Evolutionary conservation across 192 early-diverging fungal species (phyloP), one percentile per base, ranked within the genome.

Genomic region (Coemansia sp.): DNA sequence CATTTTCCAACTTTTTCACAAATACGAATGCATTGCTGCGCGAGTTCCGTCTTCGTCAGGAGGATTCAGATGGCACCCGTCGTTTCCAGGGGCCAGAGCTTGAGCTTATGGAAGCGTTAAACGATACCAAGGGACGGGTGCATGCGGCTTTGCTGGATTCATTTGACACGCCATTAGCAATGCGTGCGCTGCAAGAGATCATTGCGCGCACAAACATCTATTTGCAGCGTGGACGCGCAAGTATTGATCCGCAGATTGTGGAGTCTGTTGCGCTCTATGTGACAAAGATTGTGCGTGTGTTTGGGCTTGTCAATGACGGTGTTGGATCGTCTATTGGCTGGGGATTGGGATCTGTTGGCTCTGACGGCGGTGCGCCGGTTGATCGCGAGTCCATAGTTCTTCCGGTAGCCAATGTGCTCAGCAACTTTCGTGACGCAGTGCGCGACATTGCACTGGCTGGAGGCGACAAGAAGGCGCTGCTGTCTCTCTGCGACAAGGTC

Each of bases 1-100:
- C 86, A 12, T 87, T 99, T 58, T 85, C 90, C 87, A 99, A 97
- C 88, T 98, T 97, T 71, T 91, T 98, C 67, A 74, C 89, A 40
- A 93, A 92, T 68, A 77, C 87, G 55, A 91, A 89, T 67, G 93
- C 95, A 5, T 74, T 95, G 39, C 68, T 93, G 17, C 86, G 87
- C 60, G 91, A 95, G 54, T 68, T 75, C 55, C 84, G 86, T 39
- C 73, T 74, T 48, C 80, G 79, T 14, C 72, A 79, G 50, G 68
- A 83, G 43, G 83, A 79, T 10, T 89, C 87, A 17, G 89, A 87
- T 39, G 90, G 89, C 14, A 81, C 83, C 42, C 95, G 97, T 73
- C 90, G 89, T 48, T 93, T 77, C 66, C 78, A 81, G 25, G 85
- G 83, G 43, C 75, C 79, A 5, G 97, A 98, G 83, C 84, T 87